Evolutionary conservation across 2,329 filamentous ascomycete genomes (phyloP).

Genomic region (Fusarium abutilonis): DNA sequence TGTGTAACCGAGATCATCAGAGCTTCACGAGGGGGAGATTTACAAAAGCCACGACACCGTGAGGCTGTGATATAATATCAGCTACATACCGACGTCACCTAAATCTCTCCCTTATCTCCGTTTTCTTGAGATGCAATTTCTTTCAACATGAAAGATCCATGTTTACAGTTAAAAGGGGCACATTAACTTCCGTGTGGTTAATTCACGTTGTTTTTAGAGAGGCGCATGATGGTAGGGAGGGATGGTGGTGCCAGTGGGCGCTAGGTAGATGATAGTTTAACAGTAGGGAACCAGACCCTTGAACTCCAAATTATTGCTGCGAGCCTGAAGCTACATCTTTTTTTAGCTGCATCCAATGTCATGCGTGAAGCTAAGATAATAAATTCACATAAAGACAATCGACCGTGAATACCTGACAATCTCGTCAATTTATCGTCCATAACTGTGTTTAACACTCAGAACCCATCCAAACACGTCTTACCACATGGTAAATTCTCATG

Average conservation of each 20-base stretch:
- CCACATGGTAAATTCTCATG: no score
- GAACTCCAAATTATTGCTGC: neutral
- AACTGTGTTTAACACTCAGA: no score
- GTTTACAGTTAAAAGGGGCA: neutral
- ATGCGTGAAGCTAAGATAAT: no score
- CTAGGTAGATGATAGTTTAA: constrained; percentile 14
- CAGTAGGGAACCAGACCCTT: constrained; percentile 22
- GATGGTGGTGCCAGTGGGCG: constrained; percentile 22
- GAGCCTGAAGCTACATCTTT: no score
- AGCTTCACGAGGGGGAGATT: constrained; percentile 22
- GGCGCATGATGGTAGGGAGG: constrained; percentile 36
- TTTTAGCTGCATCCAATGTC: no score
- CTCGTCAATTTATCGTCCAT: no score
- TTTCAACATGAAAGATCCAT: neutral
- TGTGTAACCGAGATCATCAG: constrained; percentile 16
- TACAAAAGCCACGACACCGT: constrained; percentile 36
- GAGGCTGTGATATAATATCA: constrained; percentile 11
- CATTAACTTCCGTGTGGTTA: neutral
- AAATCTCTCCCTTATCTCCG: constrained; percentile 7
- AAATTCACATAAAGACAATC: no score
- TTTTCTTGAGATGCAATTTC: neutral
- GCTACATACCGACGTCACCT: constrained; percentile 28
- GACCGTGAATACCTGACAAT: no score
- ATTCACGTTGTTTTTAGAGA: constrained; percentile 27
- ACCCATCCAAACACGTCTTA: no score